phyloP scores from a whole-genome alignment of 345 rosid genomes.

The Populus alba region DNA sequence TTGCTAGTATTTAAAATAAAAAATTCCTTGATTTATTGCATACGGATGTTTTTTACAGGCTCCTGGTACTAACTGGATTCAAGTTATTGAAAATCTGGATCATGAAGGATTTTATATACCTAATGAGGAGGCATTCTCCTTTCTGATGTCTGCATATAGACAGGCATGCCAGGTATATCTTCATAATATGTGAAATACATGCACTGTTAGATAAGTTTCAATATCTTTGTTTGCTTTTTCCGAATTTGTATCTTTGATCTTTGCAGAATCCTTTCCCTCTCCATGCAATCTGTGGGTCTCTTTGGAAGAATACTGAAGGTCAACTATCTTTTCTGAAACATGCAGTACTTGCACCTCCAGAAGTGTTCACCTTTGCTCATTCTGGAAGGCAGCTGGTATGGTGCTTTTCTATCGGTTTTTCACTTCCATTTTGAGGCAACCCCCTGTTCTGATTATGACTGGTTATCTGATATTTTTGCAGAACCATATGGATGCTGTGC shows the following conservation, averaged over 20 bases:
- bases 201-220: neutral
- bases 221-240: neutral
- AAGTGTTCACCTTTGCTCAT: constrained; percentile 82
- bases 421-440: constrained; percentile 5
- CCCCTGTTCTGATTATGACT: neutral
- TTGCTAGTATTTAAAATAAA: neutral
- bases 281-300: constrained; percentile 67
- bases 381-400: constrained; percentile 85
- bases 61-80: constrained; percentile 74
- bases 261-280: constrained; percentile 91
- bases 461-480: constrained; percentile 33
- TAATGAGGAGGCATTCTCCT: constrained; percentile 71
- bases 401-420: constrained; percentile 11
- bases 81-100: constrained; percentile 77
- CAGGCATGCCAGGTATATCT: constrained; percentile 73
- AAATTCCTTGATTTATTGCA: neutral
- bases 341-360: constrained; percentile 76
- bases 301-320: constrained; percentile 87
- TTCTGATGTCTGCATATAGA: constrained; percentile 74
- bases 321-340: constrained; percentile 83
- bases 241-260: constrained; percentile 12
- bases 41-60: constrained; percentile 49
- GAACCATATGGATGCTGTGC: constrained; percentile 65
- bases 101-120: constrained; percentile 83
- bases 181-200: neutral